These are phyloP conservation scores for Aspergillus ibericus DNA, from an alignment of 2,329 filamentous ascomycete genomes.

Conservation along the genomic window DNA sequence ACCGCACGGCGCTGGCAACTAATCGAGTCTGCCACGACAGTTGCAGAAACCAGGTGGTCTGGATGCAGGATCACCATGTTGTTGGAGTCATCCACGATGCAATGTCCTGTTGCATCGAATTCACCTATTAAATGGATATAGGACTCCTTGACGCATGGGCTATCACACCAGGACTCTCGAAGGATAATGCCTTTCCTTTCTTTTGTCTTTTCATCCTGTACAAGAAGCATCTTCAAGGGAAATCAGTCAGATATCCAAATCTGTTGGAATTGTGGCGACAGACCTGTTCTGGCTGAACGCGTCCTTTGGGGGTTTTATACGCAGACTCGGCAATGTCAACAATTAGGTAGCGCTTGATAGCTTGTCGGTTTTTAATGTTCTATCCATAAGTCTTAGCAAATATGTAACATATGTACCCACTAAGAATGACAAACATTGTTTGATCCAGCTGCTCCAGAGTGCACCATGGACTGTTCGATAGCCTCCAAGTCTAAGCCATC, in stretches of 20 bases:
- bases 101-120: slow-evolving; percentile 69
- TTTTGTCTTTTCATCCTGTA: slow-evolving; percentile 74
- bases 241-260: slow-evolving; percentile 19
- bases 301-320: slow-evolving; percentile 65
- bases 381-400: slow-evolving; percentile 69
- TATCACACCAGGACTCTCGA: slow-evolving; percentile 83
- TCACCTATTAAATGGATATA: slow-evolving; percentile 84
- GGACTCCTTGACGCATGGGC: slow-evolving; percentile 69
- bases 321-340: slow-evolving; percentile 69
- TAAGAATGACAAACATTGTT: slow-evolving; percentile 62
- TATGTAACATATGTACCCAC: slow-evolving; percentile 30
- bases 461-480: slow-evolving; percentile 62
- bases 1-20: slow-evolving; percentile 87
- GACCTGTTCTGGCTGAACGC: slow-evolving; percentile 70
- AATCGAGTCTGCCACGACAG: slow-evolving; percentile 95
- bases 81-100: slow-evolving; percentile 77
- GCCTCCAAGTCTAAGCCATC: slow-evolving; percentile 61
- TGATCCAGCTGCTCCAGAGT: slow-evolving; percentile 67
- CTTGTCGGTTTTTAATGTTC: slow-evolving; percentile 62
- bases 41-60: slow-evolving; percentile 92
- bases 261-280: slow-evolving; percentile 20
- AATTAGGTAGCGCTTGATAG: slow-evolving; percentile 84
- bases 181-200: slow-evolving; percentile 69
- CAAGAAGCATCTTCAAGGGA: slow-evolving; percentile 66
- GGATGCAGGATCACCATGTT: slow-evolving; percentile 91